Percentiles rank a stretch among this genome's conserved stretches.
Conservation (phyloP, 2,329 filamentous ascomycete species). For the Nannizziopsis barbatae region DNA sequence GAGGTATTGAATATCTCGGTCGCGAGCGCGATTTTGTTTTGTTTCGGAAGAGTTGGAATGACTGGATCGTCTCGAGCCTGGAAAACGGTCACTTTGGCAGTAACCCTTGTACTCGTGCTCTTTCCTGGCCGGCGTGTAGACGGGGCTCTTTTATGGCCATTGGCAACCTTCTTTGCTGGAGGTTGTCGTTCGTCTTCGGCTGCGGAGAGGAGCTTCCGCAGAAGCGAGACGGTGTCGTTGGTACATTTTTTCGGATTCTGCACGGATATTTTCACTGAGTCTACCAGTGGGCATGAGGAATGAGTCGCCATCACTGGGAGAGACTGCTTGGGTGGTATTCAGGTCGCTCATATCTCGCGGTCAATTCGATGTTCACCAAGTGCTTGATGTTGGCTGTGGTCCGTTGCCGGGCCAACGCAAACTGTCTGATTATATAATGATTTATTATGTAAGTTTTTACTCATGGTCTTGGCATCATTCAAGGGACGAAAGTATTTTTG, state of each 20-base stretch:
- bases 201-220: conserved; percentile 29
- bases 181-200: conserved; percentile 17
- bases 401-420: conserved; percentile 13
- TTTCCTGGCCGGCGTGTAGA: conserved; percentile 10
- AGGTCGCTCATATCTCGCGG: too few species aligned
- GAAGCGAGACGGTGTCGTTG: conserved; percentile 29
- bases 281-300: conserved; percentile 21
- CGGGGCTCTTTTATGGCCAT: conserved; percentile 9
- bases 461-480: background rate
- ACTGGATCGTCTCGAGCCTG: conserved; percentile 21
- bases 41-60: conserved; percentile 23
- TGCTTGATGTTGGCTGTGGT: conserved; percentile 12
- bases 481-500: background rate
- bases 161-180: conserved; percentile 20
- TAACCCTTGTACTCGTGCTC: conserved; percentile 20
- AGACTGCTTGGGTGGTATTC: background rate
- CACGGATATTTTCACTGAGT: conserved; percentile 45
- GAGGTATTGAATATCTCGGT: conserved; percentile 39
- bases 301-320: background rate
- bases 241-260: conserved; percentile 46
- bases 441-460: background rate
- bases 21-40: conserved; percentile 34
- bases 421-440: background rate
- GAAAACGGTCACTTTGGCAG: conserved; percentile 21
- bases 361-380: background rate